Base-by-base conservation (phyloP, 202 grass and related monocot species). In the Elaeis oleifera region DNA sequence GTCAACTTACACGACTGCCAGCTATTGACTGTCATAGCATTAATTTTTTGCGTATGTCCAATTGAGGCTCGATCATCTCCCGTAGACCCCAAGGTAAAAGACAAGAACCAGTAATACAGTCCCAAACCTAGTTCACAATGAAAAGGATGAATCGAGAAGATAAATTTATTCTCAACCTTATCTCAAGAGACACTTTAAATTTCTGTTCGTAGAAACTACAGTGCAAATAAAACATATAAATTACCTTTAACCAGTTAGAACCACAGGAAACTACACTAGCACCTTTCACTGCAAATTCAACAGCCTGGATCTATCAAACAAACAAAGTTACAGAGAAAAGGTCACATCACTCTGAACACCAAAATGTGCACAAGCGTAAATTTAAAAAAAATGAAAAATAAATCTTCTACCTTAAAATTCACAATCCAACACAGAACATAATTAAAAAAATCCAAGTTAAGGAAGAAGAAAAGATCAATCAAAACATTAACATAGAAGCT, bases 231-330 rank as follows among this genome's bases (percentile, higher is more conserved):
- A 44, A 44, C 2, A 44, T 44, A 44, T 13, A 16, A 44, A 19
- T 67, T 59, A 96, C 92, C 92, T 96, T 96, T 61, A 96, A 65
- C 58, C 88, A 72, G 69, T 96, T 96, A 70, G 84, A 91, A 88
- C 84, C 85, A 68, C 91, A 96, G 60, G 91, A 96, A 68, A 96
- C 87, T 29, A 96, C 29, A 22, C 91, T 96, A 79, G 91, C 91
- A 74, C 91, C 91, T 87, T 86, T 96, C n/a, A 87, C 91, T 66
- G 91, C 91, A 91, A 96, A 96, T 54, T 86, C 85, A 49, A 85
- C 78, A 79, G 87, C 72, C 61, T 96, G 81, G 56, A 96, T 85
- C 91, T 96, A 73, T 56, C 14, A 54, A 68, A 59, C 16, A 81
- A 64, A 39, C 50, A 79, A 23, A 63, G 18, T 49, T 50, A 63